phyloP scores from a whole-genome alignment of 1,139 yeast genomes.

The Zhuliangozyma parablackwelliae region DNA sequence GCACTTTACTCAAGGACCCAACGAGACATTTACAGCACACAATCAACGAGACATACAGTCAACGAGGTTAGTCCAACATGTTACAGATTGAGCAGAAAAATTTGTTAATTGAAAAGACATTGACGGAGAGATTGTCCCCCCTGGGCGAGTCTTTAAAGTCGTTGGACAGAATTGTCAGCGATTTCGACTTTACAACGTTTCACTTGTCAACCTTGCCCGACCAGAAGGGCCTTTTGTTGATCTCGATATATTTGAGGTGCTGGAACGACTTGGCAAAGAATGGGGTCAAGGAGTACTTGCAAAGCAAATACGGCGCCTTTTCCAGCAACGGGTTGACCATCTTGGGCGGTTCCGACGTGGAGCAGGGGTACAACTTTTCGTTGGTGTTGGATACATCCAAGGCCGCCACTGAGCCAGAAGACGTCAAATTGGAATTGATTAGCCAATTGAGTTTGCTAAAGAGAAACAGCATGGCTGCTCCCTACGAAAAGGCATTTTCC shows the following conservation, averaged over 20 bases:
- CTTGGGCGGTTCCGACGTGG: slow-evolving; percentile 36
- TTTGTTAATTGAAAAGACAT: slow-evolving; percentile 39
- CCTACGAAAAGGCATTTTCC: slow-evolving; percentile 80
- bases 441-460: slow-evolving; percentile 69
- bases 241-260: slow-evolving; percentile 73
- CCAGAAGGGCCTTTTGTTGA: slow-evolving; percentile 56
- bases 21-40: too few relatives aligned
- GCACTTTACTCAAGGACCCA: too few relatives aligned
- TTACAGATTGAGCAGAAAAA: slow-evolving; percentile 44
- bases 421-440: slow-evolving; percentile 47
- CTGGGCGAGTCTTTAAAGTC: slow-evolving; percentile 38
- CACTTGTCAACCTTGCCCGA: slow-evolving; percentile 80
- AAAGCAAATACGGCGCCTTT: slow-evolving; percentile 33
- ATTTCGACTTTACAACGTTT: slow-evolving; percentile 92
- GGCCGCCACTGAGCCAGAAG: slow-evolving; percentile 37
- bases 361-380: slow-evolving; percentile 80
- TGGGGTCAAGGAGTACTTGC: slow-evolving; percentile 51
- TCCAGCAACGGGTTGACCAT: slow-evolving; percentile 22
- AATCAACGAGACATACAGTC: too few relatives aligned
- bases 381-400: slow-evolving; percentile 59
- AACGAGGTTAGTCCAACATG: slow-evolving; percentile 25
- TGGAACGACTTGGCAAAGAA: slow-evolving; percentile 68
- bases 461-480: slow-evolving; percentile 87
- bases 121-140: slow-evolving; percentile 34
- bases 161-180: slow-evolving; percentile 88